A percentile compares a stretch with the other conserved stretches of the same genome.
Evolutionary conservation across 768 basidiomycete genomes (phyloP).

Genomic region (Trametes elegans): DNA sequence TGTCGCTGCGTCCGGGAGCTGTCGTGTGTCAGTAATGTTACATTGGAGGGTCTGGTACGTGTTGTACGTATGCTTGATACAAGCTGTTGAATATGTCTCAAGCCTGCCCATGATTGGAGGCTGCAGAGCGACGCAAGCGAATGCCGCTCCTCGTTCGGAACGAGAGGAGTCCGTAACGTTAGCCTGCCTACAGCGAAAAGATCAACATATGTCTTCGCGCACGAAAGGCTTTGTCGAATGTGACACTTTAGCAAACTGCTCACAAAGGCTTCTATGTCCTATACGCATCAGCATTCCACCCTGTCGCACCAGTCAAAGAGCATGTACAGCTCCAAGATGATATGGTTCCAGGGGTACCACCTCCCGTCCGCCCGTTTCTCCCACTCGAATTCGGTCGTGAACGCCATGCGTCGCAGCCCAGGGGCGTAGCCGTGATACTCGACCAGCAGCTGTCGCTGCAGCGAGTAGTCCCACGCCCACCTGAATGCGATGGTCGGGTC

Average conservation of each 20-base stretch:
- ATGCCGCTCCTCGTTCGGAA: neutral
- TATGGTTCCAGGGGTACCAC: neutral
- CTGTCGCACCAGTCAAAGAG: neutral
- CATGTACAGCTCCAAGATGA: neutral
- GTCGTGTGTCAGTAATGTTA: constrained; percentile 10
- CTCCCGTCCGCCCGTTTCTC: neutral
- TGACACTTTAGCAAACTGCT: neutral
- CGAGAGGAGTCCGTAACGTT: neutral
- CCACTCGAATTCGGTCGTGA: constrained; percentile 5
- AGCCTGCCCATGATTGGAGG: neutral
- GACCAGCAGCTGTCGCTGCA: neutral
- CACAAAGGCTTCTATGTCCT: neutral
- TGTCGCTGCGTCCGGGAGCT: neutral
- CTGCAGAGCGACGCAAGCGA: neutral
- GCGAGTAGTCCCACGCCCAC: neutral
- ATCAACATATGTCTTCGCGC: too few relatives aligned
- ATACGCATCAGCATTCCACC: neutral
- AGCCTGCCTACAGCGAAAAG: too few relatives aligned
- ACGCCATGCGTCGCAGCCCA: neutral
- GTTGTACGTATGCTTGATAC: constrained; percentile 8
- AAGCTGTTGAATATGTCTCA: neutral
- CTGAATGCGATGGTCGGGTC: neutral
- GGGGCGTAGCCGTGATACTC: neutral
- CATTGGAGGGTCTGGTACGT: constrained; percentile 2
- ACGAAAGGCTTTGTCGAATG: neutral